Conservation (phyloP, 106 monocot genomes). For the Allium sativum region DNA sequence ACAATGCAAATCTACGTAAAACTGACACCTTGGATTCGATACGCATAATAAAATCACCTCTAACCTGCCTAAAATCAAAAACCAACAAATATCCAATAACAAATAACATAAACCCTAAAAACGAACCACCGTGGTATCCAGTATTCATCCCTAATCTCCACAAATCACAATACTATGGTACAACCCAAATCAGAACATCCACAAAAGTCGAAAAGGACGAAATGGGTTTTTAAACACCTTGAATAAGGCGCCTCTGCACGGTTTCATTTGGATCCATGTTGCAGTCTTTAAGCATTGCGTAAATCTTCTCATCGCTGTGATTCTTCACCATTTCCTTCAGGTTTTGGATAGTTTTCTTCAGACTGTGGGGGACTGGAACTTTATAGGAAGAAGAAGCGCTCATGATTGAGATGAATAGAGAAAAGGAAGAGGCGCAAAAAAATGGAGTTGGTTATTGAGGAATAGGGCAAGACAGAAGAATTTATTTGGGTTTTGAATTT, state of each 20-base stretch:
- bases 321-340: conserved; percentile 77
- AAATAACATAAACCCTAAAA: background rate
- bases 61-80: background rate
- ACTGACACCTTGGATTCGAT: too few relatives aligned
- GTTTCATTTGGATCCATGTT: conserved; percentile 97
- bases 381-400: conserved; percentile 6
- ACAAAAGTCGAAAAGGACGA: background rate
- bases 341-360: conserved; percentile 57
- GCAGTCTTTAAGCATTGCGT: conserved; percentile 87
- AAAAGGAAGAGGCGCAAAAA: background rate
- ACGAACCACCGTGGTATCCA: background rate
- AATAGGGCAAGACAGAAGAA: conserved; percentile 5
- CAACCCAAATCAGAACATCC: background rate
- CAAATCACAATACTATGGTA: background rate
- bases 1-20: too few relatives aligned
- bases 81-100: background rate
- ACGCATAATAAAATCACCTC: background rate
- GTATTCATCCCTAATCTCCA: background rate
- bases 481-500: conserved; percentile 11
- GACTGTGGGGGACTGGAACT: conserved; percentile 33
- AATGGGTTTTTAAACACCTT: conserved; percentile 28
- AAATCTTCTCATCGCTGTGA: conserved; percentile 84
- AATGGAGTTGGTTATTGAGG: background rate
- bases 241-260: conserved; percentile 61
- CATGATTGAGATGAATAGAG: background rate